Evolutionary conservation across 192 early-diverging fungal species (phyloP).

Genomic region (Coemansia guatemalensis): DNA sequence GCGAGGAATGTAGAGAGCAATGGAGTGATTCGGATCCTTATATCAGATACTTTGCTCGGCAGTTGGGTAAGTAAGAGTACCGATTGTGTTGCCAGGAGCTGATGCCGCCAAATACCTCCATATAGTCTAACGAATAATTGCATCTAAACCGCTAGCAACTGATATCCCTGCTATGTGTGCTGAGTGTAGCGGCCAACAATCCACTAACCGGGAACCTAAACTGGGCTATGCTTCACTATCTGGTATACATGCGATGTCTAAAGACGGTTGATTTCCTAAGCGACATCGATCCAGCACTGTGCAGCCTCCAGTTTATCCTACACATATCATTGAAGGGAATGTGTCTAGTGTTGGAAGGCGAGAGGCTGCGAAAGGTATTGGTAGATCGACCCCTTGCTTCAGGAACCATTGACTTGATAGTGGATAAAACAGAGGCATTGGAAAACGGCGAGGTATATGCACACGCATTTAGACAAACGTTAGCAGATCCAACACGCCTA

Average conservation of each 20-base stretch:
- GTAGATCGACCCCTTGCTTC: constrained; percentile 31
- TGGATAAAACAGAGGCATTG: constrained; percentile 27
- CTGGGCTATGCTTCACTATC: constrained; percentile 50
- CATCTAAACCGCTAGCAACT: neutral
- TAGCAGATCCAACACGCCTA: constrained; percentile 29
- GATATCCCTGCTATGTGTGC: neutral
- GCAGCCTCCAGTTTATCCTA: constrained; percentile 41
- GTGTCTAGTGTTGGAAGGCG: constrained; percentile 11
- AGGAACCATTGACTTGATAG: constrained; percentile 36
- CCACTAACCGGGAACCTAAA: constrained; percentile 44
- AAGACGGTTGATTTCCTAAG: constrained; percentile 47
- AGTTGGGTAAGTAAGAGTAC: constrained; percentile 11
- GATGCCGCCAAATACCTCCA: neutral
- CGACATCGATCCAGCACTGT: constrained; percentile 31
- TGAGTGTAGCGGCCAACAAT: constrained; percentile 24
- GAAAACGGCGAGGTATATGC: constrained; percentile 41
- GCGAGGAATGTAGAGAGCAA: constrained; percentile 19
- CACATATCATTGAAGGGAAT: constrained; percentile 36
- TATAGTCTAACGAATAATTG: neutral
- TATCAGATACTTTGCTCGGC: constrained; percentile 33
- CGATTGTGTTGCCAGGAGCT: neutral
- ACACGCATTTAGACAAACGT: constrained; percentile 39
- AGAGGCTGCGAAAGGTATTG: constrained; percentile 26
- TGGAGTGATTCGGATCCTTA: constrained; percentile 37
- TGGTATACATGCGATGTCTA: constrained; percentile 47